Percentiles rank a stretch among this genome's conserved stretches.
Conservation (phyloP, 768 basidiomycete species). For the Tricholoma terreum region DNA sequence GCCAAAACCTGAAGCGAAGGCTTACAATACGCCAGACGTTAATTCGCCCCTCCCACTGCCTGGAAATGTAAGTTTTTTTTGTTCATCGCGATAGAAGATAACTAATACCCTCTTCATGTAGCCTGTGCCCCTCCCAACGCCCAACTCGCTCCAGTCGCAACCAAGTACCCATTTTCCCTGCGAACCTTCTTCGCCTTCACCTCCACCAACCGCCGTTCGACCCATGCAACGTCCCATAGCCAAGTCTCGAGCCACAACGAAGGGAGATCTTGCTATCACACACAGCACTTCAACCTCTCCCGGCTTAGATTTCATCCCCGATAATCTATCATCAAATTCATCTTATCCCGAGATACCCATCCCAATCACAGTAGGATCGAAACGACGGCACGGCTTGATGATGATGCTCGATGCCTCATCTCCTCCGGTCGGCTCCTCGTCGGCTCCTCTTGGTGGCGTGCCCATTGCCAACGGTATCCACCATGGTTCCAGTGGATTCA, state of each 20-base stretch:
- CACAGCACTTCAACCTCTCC: constrained; percentile 15
- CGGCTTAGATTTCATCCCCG: constrained; percentile 21
- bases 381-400: constrained; percentile 78
- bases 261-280: constrained; percentile 11
- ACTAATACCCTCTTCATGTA: constrained; percentile 12
- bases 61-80: constrained; percentile 29
- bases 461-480: constrained; percentile 23
- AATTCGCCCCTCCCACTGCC: constrained; percentile 9
- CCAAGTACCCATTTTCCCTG: constrained; percentile 19
- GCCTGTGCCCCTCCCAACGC: constrained; percentile 28
- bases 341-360: constrained; percentile 38
- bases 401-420: constrained; percentile 64
- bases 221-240: constrained; percentile 22
- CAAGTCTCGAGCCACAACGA: constrained; percentile 20
- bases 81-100: constrained; percentile 5
- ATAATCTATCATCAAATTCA: constrained; percentile 17
- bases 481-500: constrained; percentile 14
- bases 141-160: constrained; percentile 24
- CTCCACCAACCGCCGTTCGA: constrained; percentile 23
- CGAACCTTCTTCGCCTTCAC: constrained; percentile 33
- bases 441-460: constrained; percentile 23
- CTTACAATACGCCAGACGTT: constrained; percentile 2
- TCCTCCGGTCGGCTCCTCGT: constrained; percentile 34
- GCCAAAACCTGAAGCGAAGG: constrained; percentile 19
- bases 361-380: constrained; percentile 53